phyloP scores from a whole-genome alignment of 768 basidiomycete genomes.

The Lentinula lateritia region DNA sequence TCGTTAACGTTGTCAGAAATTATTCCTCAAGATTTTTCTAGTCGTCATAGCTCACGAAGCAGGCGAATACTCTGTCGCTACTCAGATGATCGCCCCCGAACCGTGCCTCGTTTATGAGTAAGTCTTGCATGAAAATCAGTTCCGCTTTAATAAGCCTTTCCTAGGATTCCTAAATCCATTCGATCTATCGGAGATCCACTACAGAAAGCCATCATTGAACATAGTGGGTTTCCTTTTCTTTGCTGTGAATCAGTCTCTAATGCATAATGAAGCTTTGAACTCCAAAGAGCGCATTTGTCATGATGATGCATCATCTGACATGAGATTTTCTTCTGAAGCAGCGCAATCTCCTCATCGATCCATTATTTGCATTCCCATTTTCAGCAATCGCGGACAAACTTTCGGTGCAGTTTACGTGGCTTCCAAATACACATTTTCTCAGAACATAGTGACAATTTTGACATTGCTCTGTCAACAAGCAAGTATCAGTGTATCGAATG shows the following conservation, averaged over 20 bases:
- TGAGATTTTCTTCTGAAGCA: slow-evolving; percentile 65
- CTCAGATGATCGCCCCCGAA: slow-evolving; percentile 55
- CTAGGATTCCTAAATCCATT: slow-evolving; percentile 52
- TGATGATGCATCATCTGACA: slow-evolving; percentile 58
- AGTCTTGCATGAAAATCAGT: neutral
- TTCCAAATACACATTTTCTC: slow-evolving; percentile 59
- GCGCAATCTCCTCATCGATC: slow-evolving; percentile 54
- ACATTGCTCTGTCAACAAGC: slow-evolving; percentile 70
- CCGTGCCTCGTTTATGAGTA: slow-evolving; percentile 67
- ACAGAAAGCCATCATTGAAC: slow-evolving; percentile 61
- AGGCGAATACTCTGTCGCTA: slow-evolving; percentile 67
- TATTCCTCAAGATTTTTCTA: slow-evolving; percentile 11
- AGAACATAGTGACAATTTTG: slow-evolving; percentile 53
- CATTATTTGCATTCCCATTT: slow-evolving; percentile 65
- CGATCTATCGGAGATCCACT: slow-evolving; percentile 55
- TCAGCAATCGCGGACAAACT: slow-evolving; percentile 71
- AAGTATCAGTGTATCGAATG: slow-evolving; percentile 70
- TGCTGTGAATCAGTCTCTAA: neutral
- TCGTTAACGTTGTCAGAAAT: neutral
- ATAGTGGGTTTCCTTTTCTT: slow-evolving; percentile 36
- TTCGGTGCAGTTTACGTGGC: slow-evolving; percentile 68
- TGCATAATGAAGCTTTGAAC: slow-evolving; percentile 45
- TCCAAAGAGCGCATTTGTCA: slow-evolving; percentile 56
- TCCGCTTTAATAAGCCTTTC: slow-evolving; percentile 4
- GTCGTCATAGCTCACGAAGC: slow-evolving; percentile 66